These are phyloP conservation scores for Plasmopara halstedii DNA, from an alignment of 352 stramenopile species.

Conservation along the genomic window DNA sequence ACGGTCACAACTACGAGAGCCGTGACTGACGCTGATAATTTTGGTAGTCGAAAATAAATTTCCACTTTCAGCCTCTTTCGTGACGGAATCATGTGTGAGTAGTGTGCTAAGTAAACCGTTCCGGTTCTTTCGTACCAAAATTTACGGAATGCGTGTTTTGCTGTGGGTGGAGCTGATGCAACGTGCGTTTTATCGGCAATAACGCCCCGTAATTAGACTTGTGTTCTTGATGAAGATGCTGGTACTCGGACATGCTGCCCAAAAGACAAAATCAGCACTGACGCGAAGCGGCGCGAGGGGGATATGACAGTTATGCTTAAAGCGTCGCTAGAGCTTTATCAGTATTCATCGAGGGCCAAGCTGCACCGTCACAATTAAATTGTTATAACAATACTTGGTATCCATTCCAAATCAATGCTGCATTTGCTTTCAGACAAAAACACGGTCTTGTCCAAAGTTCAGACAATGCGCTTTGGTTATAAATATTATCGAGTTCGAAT, in stretches of 20 bases:
- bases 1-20: conserved; percentile 19
- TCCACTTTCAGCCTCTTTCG: conserved; percentile 18
- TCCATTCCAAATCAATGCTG: too few relatives aligned
- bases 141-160: conserved; percentile 15
- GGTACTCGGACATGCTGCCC: conserved; percentile 15
- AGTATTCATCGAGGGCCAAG: neutral
- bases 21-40: conserved; percentile 15
- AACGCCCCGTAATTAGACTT: conserved; percentile 15
- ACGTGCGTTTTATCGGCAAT: conserved; percentile 18
- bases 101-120: neutral
- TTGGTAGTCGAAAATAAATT: conserved; percentile 16
- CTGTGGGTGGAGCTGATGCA: conserved; percentile 16
- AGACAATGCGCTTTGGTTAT: too few relatives aligned
- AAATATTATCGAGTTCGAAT: too few relatives aligned
- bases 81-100: neutral
- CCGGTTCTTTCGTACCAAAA: conserved; percentile 13
- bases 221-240: conserved; percentile 18
- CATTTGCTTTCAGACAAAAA: too few relatives aligned
- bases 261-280: conserved; percentile 9
- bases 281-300: conserved; percentile 8
- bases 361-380: too few relatives aligned
- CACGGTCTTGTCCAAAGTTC: too few relatives aligned
- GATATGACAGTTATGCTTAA: conserved; percentile 7
- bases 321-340: conserved; percentile 12
- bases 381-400: neutral